Percentiles rank a stretch among this genome's conserved stretches.
These are phyloP conservation scores for Gastrolobium bilobum DNA, from an alignment of 306 rosid genomes.

Conservation along the genomic window DNA sequence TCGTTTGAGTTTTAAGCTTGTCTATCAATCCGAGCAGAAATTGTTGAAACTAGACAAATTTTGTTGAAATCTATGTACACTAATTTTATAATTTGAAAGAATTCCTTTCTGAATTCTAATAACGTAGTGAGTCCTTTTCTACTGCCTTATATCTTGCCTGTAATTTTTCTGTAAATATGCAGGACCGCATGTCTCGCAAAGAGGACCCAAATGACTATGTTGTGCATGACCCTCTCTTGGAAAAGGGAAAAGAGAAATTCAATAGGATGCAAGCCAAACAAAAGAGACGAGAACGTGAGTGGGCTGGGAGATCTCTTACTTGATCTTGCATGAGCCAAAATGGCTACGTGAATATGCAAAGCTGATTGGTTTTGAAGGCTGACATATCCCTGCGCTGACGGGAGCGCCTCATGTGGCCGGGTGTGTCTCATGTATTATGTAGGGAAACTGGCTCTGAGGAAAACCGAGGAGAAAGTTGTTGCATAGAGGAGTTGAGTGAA, in stretches of 20 bases:
- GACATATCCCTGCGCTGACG: neutral
- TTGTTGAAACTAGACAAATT: slow-evolving; percentile 9
- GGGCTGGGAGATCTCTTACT: slow-evolving; percentile 68
- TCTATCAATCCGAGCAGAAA: slow-evolving; percentile 31
- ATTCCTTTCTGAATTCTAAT: slow-evolving; percentile 1
- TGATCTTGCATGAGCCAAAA: slow-evolving; percentile 42
- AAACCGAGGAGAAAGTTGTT: slow-evolving; percentile 22
- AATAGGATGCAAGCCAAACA: slow-evolving; percentile 93
- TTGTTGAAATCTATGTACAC: neutral
- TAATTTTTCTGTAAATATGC: slow-evolving; percentile 40
- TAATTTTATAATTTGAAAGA: slow-evolving; percentile 19
- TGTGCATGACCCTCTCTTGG: slow-evolving; percentile 92
- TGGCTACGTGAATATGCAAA: slow-evolving; percentile 38
- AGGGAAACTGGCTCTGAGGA: neutral
- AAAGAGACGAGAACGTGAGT: slow-evolving; percentile 65
- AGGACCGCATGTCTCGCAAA: slow-evolving; percentile 92
- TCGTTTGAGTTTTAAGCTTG: slow-evolving; percentile 27
- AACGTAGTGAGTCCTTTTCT: neutral
- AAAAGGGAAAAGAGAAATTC: slow-evolving; percentile 95
- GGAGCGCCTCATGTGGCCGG: neutral
- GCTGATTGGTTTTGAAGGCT: slow-evolving; percentile 23
- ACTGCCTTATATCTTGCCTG: neutral
- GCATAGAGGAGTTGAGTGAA: neutral
- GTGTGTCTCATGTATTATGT: neutral
- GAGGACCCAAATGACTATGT: slow-evolving; percentile 88